A percentile compares a stretch with the other conserved stretches of the same genome.
phyloP scores from a whole-genome alignment of 352 stramenopile genomes.

The Pythium aristosporum region DNA sequence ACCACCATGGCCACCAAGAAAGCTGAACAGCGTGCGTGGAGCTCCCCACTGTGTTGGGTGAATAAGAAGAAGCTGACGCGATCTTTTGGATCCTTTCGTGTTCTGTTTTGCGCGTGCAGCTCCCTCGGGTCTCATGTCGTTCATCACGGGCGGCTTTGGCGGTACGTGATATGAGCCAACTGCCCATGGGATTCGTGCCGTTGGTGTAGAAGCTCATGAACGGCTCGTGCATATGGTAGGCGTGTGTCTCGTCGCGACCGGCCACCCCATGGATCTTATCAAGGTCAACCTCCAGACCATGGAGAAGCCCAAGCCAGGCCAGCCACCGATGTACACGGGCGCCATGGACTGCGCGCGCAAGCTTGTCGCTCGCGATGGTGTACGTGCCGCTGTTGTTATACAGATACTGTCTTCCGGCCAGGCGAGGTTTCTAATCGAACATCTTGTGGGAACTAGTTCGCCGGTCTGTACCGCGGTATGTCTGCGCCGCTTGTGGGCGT shows the following conservation, averaged over 20 bases:
- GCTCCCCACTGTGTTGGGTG: background rate
- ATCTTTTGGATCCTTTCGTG: background rate
- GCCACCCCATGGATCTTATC: constrained; percentile 95
- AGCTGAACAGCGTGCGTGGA: constrained; percentile 24
- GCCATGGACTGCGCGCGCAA: constrained; percentile 91
- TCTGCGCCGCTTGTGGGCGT: constrained; percentile 94
- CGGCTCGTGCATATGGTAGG: constrained; percentile 30
- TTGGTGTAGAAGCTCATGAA: background rate
- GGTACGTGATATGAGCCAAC: constrained; percentile 40
- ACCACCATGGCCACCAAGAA: constrained; percentile 23
- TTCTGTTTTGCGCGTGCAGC: constrained; percentile 31
- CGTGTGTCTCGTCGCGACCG: constrained; percentile 90
- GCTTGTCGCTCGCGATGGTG: constrained; percentile 92
- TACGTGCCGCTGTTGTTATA: constrained; percentile 33
- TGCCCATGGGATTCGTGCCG: background rate
- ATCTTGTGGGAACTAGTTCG: constrained; percentile 32
- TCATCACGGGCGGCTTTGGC: constrained; percentile 93
- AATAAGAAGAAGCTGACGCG: constrained; percentile 1
- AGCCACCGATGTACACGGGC: constrained; percentile 79
- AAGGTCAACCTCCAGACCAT: constrained; percentile 95
- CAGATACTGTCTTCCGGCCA: no score
- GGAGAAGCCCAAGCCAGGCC: constrained; percentile 57
- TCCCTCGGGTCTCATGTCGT: constrained; percentile 89
- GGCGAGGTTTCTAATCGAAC: no score
- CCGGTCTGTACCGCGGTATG: constrained; percentile 94